Evolutionary conservation across 2,329 filamentous ascomycete genomes (phyloP).

Genomic region (Ophiostoma australiae): DNA sequence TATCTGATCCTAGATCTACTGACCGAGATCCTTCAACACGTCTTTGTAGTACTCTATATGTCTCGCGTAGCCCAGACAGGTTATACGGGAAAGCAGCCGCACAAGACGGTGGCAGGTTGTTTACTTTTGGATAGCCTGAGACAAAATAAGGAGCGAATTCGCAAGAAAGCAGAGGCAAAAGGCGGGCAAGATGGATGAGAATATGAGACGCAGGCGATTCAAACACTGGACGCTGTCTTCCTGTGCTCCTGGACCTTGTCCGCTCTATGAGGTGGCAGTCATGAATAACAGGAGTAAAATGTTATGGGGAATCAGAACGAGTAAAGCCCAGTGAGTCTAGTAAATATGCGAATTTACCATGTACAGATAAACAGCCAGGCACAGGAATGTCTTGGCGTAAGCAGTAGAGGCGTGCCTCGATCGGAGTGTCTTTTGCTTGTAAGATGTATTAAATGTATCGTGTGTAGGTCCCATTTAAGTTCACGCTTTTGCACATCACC

Average conservation of each 20-base stretch:
- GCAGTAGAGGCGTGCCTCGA: background rate
- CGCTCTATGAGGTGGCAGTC: background rate
- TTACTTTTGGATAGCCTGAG: background rate
- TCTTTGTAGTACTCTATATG: background rate
- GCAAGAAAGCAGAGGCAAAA: background rate
- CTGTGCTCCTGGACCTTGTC: background rate
- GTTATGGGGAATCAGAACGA: too few relatives aligned
- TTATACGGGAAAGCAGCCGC: background rate
- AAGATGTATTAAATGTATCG: background rate
- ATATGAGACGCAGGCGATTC: background rate
- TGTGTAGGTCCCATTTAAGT: too few relatives aligned
- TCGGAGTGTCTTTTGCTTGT: background rate
- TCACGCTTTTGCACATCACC: background rate
- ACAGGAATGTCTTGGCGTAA: conserved; percentile 2
- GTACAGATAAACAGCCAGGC: background rate
- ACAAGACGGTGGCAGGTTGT: background rate
- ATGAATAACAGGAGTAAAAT: background rate
- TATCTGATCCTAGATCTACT: background rate
- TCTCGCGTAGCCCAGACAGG: background rate
- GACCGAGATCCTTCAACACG: background rate
- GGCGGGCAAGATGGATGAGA: background rate
- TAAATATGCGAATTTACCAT: too few relatives aligned
- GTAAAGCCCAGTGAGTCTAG: too few relatives aligned
- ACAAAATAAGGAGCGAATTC: background rate
- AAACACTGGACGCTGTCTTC: background rate